Evolutionary conservation across 768 basidiomycete species (phyloP), one percentile per base, ranked within the genome.

Genomic region (Suillus subaureus): DNA sequence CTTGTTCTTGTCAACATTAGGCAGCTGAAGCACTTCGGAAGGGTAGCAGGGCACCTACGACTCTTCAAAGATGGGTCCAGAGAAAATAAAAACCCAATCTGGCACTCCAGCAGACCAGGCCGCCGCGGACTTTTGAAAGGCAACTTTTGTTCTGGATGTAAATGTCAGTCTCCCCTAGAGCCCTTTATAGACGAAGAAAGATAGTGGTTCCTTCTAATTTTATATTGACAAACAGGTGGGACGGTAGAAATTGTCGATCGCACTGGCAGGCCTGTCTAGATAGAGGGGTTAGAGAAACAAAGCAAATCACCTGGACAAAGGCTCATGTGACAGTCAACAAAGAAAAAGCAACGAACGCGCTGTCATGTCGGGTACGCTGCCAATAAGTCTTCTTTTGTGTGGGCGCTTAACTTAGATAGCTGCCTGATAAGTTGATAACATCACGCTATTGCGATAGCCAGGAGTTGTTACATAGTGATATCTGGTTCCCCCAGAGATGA

Each of bases 351-450:
- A 31, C 28, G 9, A 54, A 54, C 4, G 18, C 26, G 28, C 52
- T 54, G 52, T 54, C 52, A 54, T 54, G 18, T 54, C 52, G 52
- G 52, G 52, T 54, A 54, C 52, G 52, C 18, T 54, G 3, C 52
- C 52, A 21, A 51, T 26, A 26, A 49, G 6, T n/a, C 11, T 26
- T 28, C 23, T 28, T 51, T 51, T 51, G 49, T 52, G 51, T 16
- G 18, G 28, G 28, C 16, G 28, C 16, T 31, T 18, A 28, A 26
- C 47, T 12, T 13, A 51, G 26, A 28, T 26, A 51, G 49, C 26
- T 28, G 49, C 26, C 28, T 28, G 26, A 26, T 26, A 51, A 51
- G 51, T 28, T 16, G 51, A 52, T 18, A 52, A 52, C 26, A 26
- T 49, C 12, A 28, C 7, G 16, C 28, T 28, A 28, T 52, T 16